phyloP scores from a whole-genome alignment of 2,329 filamentous ascomycete species.

The Sclerotinia sclerotiorum region DNA sequence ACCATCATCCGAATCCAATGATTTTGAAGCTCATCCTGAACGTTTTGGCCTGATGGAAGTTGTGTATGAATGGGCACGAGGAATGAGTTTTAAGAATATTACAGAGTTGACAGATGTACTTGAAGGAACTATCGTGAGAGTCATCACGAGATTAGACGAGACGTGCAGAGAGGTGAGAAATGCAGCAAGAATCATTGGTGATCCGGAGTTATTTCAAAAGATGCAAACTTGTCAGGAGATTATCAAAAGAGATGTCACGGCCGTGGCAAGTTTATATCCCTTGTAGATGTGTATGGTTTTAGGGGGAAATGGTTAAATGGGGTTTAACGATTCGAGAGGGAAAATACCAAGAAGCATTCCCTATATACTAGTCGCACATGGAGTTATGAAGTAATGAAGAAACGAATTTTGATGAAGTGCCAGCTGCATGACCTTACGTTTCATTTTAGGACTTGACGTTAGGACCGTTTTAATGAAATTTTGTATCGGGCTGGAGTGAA shows the following conservation, averaged over 20 bases:
- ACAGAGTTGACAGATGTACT: slow-evolving; percentile 94
- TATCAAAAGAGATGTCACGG: slow-evolving; percentile 94
- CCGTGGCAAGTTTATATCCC: slow-evolving; percentile 84
- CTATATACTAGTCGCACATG: background rate
- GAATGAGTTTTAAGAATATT: slow-evolving; percentile 98
- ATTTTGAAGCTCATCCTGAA: slow-evolving; percentile 76
- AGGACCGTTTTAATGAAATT: background rate
- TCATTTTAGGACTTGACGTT: background rate
- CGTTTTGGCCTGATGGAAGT: slow-evolving; percentile 95
- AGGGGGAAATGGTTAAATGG: background rate
- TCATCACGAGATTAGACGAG: slow-evolving; percentile 91
- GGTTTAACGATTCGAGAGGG: background rate
- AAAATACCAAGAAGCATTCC: background rate
- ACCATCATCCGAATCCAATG: slow-evolving; percentile 84
- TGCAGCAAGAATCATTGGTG: slow-evolving; percentile 90
- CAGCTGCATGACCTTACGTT: background rate
- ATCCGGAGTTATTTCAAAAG: slow-evolving; percentile 89
- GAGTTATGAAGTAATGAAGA: slow-evolving; percentile 4
- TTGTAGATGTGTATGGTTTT: slow-evolving; percentile 54
- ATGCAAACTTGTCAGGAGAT: slow-evolving; percentile 97
- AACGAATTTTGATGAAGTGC: background rate
- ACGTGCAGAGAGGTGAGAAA: slow-evolving; percentile 98
- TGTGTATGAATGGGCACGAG: slow-evolving; percentile 96
- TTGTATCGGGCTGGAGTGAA: background rate
- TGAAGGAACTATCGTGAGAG: slow-evolving; percentile 94